phyloP scores from a whole-genome alignment of 164 flowering plant species.

The Tinospora cordifolia region DNA sequence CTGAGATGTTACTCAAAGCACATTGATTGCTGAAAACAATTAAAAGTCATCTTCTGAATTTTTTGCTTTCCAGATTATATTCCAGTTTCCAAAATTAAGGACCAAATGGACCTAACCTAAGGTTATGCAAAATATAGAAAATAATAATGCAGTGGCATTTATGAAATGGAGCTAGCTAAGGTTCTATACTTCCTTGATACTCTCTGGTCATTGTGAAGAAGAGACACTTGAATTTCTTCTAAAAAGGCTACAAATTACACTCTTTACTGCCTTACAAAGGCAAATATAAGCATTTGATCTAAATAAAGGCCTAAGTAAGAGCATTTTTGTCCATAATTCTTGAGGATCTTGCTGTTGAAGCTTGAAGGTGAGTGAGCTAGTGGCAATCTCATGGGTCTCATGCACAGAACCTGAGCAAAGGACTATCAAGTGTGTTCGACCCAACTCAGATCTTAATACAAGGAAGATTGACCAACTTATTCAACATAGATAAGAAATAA shows the following conservation, averaged over 20 bases:
- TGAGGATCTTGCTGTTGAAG: background rate
- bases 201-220: background rate
- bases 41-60: too few relatives aligned
- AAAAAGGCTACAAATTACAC: background rate
- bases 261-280: too few relatives aligned
- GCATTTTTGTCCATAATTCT: background rate
- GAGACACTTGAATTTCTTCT: background rate
- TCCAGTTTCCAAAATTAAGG: too few relatives aligned
- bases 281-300: too few relatives aligned
- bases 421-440: background rate
- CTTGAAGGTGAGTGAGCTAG: background rate
- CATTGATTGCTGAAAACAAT: too few relatives aligned
- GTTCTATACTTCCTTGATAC: background rate
- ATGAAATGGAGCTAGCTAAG: background rate
- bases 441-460: background rate
- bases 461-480: background rate
- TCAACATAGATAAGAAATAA: background rate
- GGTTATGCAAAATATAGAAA: background rate
- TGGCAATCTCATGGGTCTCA: background rate
- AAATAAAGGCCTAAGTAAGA: too few relatives aligned
- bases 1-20: too few relatives aligned
- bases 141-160: background rate
- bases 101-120: too few relatives aligned
- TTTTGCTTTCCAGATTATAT: too few relatives aligned
- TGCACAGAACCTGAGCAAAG: background rate